phyloP scores from a whole-genome alignment of 805 yeast genomes.

The Yarrowia sp. region DNA sequence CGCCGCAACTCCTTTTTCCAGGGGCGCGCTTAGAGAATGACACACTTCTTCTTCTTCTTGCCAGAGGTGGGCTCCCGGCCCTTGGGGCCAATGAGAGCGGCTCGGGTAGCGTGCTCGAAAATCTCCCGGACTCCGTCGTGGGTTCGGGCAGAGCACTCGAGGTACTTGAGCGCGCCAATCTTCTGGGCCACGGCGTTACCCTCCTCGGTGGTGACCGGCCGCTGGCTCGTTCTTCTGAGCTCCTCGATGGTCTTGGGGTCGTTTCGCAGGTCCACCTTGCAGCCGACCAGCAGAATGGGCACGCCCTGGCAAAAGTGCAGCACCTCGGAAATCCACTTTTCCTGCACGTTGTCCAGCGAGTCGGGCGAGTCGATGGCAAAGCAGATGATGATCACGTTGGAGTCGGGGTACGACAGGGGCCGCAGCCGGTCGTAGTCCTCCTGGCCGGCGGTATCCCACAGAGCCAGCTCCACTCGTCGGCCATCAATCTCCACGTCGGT shows the following conservation, averaged over 20 bases:
- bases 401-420: constrained; percentile 87
- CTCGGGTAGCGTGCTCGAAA: constrained; percentile 88
- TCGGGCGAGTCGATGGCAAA: constrained; percentile 89
- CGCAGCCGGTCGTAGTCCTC: constrained; percentile 94
- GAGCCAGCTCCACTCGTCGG: constrained; percentile 85
- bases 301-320: constrained; percentile 91
- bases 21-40: constrained; percentile 1
- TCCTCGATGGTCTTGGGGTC: constrained; percentile 74
- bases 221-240: constrained; percentile 68
- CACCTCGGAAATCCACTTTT: constrained; percentile 93
- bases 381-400: constrained; percentile 86
- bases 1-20: not conserved
- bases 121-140: constrained; percentile 91
- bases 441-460: constrained; percentile 99
- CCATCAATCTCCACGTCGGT: constrained; percentile 93
- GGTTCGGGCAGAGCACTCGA: constrained; percentile 90
- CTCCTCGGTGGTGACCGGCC: constrained; percentile 76
- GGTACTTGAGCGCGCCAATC: constrained; percentile 80
- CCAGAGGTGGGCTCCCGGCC: constrained; percentile 8
- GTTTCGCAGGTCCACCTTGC: constrained; percentile 83
- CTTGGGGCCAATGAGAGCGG: constrained; percentile 55
- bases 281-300: constrained; percentile 87
- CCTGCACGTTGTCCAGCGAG: constrained; percentile 88
- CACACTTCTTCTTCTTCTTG: constrained; percentile 22
- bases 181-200: constrained; percentile 85